Evolutionary conservation across 2,329 filamentous ascomycete genomes (phyloP).

Genomic region (Chrysoporthe cubensis): DNA sequence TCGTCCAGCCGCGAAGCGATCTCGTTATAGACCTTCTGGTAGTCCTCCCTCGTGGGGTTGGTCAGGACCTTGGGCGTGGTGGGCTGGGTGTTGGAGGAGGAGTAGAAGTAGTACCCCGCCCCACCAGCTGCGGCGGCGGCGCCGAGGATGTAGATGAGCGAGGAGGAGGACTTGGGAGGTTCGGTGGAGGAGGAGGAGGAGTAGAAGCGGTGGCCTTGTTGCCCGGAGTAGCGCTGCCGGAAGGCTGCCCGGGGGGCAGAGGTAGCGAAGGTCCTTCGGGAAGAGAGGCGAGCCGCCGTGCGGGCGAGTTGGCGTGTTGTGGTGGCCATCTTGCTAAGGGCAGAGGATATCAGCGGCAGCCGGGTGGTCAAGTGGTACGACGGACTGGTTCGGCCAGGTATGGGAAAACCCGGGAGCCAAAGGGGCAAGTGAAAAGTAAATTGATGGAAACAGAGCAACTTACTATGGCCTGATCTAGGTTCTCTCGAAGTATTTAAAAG

Average conservation of each 20-base stretch:
- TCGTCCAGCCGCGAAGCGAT: slow-evolving; percentile 81
- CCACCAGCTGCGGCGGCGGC: slow-evolving; percentile 59
- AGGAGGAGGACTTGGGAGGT: slow-evolving; percentile 54
- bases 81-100: slow-evolving; percentile 57
- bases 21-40: slow-evolving; percentile 92
- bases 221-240: slow-evolving; percentile 58
- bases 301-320: slow-evolving; percentile 60
- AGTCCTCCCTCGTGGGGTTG: slow-evolving; percentile 77
- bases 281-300: slow-evolving; percentile 61
- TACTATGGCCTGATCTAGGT: not conserved
- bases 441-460: not conserved
- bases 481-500: not conserved
- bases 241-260: slow-evolving; percentile 68
- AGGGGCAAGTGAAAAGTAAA: not conserved
- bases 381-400: no score
- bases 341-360: slow-evolving; percentile 28
- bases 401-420: not conserved
- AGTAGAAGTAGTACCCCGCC: slow-evolving; percentile 70
- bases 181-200: slow-evolving; percentile 73
- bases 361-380: not conserved
- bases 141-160: slow-evolving; percentile 62
- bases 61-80: slow-evolving; percentile 64
- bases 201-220: slow-evolving; percentile 72
- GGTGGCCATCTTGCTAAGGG: slow-evolving; percentile 43
- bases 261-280: slow-evolving; percentile 60